Conservation (phyloP, 257 asterid genomes). For the Solanum medicagineum region DNA sequence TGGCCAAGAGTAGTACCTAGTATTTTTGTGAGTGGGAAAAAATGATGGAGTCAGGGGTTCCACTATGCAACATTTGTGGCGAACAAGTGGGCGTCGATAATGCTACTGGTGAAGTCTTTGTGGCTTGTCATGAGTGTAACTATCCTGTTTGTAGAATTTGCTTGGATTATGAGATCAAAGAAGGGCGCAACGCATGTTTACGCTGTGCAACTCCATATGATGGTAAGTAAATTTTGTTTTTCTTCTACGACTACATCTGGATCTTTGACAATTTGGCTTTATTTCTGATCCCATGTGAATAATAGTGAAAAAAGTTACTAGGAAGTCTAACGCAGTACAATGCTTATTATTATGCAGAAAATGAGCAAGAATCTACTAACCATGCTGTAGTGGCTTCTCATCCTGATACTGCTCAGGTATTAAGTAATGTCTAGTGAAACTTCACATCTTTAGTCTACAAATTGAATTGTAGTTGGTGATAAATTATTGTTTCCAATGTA, state of each 20-base stretch:
- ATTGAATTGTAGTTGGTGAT: neutral
- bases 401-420: slow-evolving; percentile 29
- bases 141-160: slow-evolving; percentile 66
- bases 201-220: slow-evolving; percentile 56
- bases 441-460: neutral
- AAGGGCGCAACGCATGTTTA: slow-evolving; percentile 52
- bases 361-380: slow-evolving; percentile 23
- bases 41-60: slow-evolving; percentile 83
- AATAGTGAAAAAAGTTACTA: no score
- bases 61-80: slow-evolving; percentile 70
- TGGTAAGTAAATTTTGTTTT: slow-evolving; percentile 19
- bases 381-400: slow-evolving; percentile 26
- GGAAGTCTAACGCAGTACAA: neutral
- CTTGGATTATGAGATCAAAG: slow-evolving; percentile 56
- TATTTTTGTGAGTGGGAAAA: slow-evolving; percentile 1
- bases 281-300: neutral
- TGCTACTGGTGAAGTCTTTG: slow-evolving; percentile 52
- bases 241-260: neutral
- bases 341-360: neutral
- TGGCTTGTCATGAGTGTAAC: slow-evolving; percentile 72
- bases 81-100: slow-evolving; percentile 40
- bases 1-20: neutral
- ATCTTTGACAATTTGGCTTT: neutral
- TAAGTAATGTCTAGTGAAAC: neutral
- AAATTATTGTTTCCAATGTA: slow-evolving; percentile 9